Conservation (phyloP, 768 basidiomycete species). For the Fomitopsis pulvina region DNA sequence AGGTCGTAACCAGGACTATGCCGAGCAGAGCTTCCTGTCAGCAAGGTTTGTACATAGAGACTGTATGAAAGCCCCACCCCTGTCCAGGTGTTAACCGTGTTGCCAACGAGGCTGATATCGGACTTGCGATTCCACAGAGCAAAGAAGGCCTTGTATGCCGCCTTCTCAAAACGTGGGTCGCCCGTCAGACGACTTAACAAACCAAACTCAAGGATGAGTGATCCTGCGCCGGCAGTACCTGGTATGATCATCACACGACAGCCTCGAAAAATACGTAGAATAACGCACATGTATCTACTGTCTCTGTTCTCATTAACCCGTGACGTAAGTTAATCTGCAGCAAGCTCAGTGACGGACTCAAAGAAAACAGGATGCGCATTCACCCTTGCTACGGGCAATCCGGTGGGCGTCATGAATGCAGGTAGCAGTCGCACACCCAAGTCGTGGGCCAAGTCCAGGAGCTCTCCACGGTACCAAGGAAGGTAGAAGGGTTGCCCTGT, state of each 20-base stretch:
- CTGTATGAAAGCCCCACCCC: conserved; percentile 48
- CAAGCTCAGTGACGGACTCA: conserved; percentile 3
- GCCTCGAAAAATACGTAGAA: background rate
- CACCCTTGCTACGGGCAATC: conserved; percentile 88
- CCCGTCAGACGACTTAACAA: conserved; percentile 87
- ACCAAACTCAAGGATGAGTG: conserved; percentile 91
- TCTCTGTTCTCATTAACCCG: conserved; percentile 73
- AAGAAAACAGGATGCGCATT: conserved; percentile 2
- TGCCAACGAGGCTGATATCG: conserved; percentile 79
- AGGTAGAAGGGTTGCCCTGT: conserved; percentile 63
- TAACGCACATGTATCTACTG: conserved; percentile 74
- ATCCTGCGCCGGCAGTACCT: conserved; percentile 93
- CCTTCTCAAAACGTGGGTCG: conserved; percentile 85
- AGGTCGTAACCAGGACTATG: conserved; percentile 68
- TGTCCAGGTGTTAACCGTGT: conserved; percentile 75
- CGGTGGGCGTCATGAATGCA: conserved; percentile 88
- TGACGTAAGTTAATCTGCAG: conserved; percentile 74
- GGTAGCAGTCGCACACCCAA: conserved; percentile 82
- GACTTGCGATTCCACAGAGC: conserved; percentile 91
- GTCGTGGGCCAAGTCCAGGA: conserved; percentile 77
- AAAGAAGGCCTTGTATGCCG: conserved; percentile 85
- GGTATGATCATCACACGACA: background rate
- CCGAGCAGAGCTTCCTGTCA: background rate
- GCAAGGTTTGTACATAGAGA: background rate
- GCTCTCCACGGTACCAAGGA: conserved; percentile 80